Base-by-base conservation (phyloP, 805 yeast genomes). In the Yarrowia yakushimensis region DNA sequence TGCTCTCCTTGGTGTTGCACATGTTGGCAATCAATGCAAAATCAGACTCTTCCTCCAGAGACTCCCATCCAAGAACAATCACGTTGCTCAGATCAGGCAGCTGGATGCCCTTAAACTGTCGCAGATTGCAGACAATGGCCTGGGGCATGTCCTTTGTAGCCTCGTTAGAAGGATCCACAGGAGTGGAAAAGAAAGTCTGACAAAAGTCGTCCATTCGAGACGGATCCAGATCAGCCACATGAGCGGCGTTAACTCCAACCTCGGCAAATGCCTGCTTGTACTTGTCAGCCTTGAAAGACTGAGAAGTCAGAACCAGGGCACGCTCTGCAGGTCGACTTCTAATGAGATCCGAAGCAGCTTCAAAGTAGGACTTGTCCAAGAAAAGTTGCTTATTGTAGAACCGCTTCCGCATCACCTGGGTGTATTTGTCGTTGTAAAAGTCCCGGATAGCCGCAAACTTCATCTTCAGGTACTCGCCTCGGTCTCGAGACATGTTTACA, bases 351-450 rank as follows among this genome's bases (percentile, higher is more conserved):
- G 46, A 28, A n/a, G 48, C 61, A 13, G 61, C 48, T 8, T 37
- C 61, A n/a, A 55, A 55, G 23, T 55, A 55, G 1, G 37, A 28
- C 30, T 20, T 20, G 17, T 55, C 48, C 23, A 55, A 20, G 12
- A 55, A 55, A 6, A 55, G 28, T 11, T 39, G 18, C 50, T 55
- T 55, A 22, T 55, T 39, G 61, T 55, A 55, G 30, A 28, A 31
- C 10, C 61, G 61, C 13, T 22, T 18, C 12, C 39, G 61, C 46
- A 39, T 55, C 17, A 41, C 36, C 22, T 15, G n/a, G 7, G 61
- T 55, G 30, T 39, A 55, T 39, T 48, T 55, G 17, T 55, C 61
- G 22, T 28, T 55, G 61, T 55, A 55, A 17, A 55, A 55, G 20
- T 55, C 48, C 3, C 39, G 18, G 30, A 55, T 31, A 11, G 48